phyloP scores from a whole-genome alignment of 345 rosid species.

The Euphorbia lathyris region DNA sequence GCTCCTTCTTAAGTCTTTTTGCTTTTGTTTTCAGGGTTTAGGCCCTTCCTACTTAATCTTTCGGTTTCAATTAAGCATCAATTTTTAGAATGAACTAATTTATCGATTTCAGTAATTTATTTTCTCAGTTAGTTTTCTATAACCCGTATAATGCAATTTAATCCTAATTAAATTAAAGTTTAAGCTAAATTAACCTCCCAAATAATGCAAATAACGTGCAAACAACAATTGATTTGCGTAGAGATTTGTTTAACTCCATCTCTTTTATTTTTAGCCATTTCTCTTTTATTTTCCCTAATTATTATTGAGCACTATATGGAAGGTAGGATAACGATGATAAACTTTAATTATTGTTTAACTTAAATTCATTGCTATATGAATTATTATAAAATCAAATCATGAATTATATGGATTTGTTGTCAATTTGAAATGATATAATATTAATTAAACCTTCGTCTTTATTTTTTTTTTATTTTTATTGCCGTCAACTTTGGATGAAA shows the following conservation, averaged over 20 bases:
- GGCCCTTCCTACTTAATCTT: no score
- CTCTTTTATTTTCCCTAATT: neutral
- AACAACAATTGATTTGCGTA: neutral
- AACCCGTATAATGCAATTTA: neutral
- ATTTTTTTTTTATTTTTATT: no score
- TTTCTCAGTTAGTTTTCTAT: no score
- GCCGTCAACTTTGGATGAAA: no score
- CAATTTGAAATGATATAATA: neutral
- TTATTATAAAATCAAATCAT: neutral
- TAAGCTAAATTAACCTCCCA: neutral
- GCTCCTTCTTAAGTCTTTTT: no score
- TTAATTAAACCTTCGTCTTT: no score
- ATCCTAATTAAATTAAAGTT: neutral
- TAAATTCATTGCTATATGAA: neutral
- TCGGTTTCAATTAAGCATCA: no score
- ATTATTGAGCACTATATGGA: neutral
- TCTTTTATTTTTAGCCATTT: neutral
- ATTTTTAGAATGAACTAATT: no score
- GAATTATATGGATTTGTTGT: neutral
- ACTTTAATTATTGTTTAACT: neutral
- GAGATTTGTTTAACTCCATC: neutral
- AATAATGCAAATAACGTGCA: neutral
- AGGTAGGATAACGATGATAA: neutral
- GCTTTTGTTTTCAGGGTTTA: no score
- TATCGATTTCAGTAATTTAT: no score